Conservation (phyloP, 495 filamentous ascomycete genomes). For the Sabuloglossum arenarium region DNA sequence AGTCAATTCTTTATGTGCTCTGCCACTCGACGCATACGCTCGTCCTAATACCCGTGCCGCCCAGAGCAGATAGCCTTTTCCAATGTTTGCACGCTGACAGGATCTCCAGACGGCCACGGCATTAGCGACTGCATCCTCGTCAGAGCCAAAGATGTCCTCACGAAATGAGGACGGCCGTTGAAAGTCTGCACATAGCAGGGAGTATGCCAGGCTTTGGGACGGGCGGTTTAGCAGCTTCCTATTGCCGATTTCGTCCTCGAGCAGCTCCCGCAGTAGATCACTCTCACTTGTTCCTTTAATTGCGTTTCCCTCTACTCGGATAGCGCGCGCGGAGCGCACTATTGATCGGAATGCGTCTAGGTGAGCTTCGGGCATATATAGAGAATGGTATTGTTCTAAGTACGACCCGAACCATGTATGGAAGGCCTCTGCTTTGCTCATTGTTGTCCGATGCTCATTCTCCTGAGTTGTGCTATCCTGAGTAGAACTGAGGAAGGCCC, state of each 20-base stretch:
- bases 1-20: slow-evolving; percentile 33
- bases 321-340: slow-evolving; percentile 35
- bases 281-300: slow-evolving; percentile 43
- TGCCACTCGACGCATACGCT: slow-evolving; percentile 57
- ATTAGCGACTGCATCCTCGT: slow-evolving; percentile 36
- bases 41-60: slow-evolving; percentile 65
- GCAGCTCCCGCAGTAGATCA: slow-evolving; percentile 47
- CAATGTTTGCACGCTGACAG: slow-evolving; percentile 36
- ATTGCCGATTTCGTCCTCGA: slow-evolving; percentile 43
- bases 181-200: slow-evolving; percentile 55
- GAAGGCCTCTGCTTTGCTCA: slow-evolving; percentile 44
- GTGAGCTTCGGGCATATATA: slow-evolving; percentile 23
- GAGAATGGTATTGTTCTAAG: slow-evolving; percentile 32
- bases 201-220: slow-evolving; percentile 46
- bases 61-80: slow-evolving; percentile 59
- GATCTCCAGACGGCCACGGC: slow-evolving; percentile 52
- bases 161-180: slow-evolving; percentile 29
- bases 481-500: slow-evolving; percentile 43
- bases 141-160: slow-evolving; percentile 39
- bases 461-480: slow-evolving; percentile 56
- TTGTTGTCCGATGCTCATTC: slow-evolving; percentile 46
- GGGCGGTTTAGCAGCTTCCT: slow-evolving; percentile 43
- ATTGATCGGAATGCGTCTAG: slow-evolving; percentile 39
- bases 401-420: slow-evolving; percentile 48
- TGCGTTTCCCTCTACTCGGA: slow-evolving; percentile 36